These are phyloP conservation scores for Citrullus amarus DNA, from an alignment of 306 rosid species.

Conservation along the genomic window DNA sequence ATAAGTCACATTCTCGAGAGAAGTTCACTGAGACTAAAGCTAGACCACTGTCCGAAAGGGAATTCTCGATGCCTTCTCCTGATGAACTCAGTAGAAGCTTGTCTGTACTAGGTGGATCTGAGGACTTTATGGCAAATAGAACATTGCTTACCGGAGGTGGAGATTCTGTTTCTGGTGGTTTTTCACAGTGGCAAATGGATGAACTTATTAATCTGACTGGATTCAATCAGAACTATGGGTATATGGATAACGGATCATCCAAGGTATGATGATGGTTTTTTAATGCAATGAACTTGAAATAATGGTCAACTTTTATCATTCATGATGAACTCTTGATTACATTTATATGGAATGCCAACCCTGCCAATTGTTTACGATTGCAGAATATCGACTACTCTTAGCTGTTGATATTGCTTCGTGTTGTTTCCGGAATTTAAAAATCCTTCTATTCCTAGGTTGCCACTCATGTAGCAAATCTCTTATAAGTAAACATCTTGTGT, in stretches of 20 bases:
- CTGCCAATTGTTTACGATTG: not conserved
- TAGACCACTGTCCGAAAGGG: slow-evolving; percentile 21
- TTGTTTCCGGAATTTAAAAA: not conserved
- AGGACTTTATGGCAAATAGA: slow-evolving; percentile 28
- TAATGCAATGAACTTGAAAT: not conserved
- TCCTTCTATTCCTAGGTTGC: not conserved
- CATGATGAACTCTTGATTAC: not conserved
- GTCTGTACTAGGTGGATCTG: slow-evolving; percentile 30
- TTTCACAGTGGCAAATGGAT: slow-evolving; percentile 61
- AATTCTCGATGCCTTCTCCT: slow-evolving; percentile 22
- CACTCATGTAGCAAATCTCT: not conserved
- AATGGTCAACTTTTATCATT: not conserved
- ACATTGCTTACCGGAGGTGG: slow-evolving; percentile 58
- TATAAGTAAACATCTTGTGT: not conserved
- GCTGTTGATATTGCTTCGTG: not conserved
- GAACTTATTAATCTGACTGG: slow-evolving; percentile 55
- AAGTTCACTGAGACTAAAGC: slow-evolving; percentile 30
- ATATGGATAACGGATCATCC: slow-evolving; percentile 61
- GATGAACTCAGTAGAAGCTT: slow-evolving; percentile 26
- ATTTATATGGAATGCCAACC: not conserved
- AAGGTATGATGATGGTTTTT: slow-evolving; percentile 40
- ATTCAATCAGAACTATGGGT: slow-evolving; percentile 42
- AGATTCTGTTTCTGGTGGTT: slow-evolving; percentile 47
- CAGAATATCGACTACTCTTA: not conserved
- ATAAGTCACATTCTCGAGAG: slow-evolving; percentile 32